Conservation (phyloP, 1,284 basidiomycete genomes). For the Flammula alnicola region DNA sequence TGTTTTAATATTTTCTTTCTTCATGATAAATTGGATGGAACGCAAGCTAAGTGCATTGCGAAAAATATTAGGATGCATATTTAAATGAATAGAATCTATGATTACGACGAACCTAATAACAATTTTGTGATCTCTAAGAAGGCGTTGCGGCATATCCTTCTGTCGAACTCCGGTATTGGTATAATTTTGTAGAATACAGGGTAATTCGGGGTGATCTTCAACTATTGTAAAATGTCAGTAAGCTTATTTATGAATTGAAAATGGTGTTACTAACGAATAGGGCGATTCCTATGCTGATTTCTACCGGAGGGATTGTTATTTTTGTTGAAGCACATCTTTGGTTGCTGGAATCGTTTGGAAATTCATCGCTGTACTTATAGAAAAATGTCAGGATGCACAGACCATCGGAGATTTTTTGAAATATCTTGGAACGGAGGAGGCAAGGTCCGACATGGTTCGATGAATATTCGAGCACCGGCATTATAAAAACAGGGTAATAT, state of each 20-base stretch:
- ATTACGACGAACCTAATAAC: background rate
- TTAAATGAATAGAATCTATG: background rate
- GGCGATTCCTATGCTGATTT: background rate
- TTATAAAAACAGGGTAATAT: no score
- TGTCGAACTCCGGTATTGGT: background rate
- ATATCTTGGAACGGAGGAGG: no score
- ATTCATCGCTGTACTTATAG: no score
- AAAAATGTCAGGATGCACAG: no score
- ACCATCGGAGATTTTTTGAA: no score
- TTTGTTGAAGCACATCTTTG: no score
- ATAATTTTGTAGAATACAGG: background rate
- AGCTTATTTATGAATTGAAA: background rate
- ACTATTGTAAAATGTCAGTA: background rate
- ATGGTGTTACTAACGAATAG: background rate
- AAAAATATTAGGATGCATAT: background rate
- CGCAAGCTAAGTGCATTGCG: background rate
- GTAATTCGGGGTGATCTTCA: slow-evolving; percentile 1
- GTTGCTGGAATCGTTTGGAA: no score
- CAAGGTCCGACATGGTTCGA: no score
- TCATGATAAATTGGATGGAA: background rate
- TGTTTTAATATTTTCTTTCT: slow-evolving; percentile 1
- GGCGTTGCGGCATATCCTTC: background rate
- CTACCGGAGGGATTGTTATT: background rate
- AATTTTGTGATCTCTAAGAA: background rate
- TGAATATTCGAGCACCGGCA: no score